Conservation (phyloP, 495 filamentous ascomycete species). For the Penicillium bialowiezense region DNA sequence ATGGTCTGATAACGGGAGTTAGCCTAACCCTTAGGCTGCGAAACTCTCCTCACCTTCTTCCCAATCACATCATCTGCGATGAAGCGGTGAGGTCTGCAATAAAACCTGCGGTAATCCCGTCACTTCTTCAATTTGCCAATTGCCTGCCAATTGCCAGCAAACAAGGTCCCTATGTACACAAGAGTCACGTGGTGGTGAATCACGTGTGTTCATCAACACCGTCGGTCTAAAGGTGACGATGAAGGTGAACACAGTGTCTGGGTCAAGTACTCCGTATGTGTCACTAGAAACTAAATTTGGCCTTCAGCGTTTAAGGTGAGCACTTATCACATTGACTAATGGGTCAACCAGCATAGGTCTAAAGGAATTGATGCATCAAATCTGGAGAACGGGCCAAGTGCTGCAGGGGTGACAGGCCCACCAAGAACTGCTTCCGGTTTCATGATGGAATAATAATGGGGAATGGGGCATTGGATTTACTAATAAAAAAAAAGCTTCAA, state of each 20-base stretch:
- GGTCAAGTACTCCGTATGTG: no score
- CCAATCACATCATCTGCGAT: slow-evolving; percentile 20
- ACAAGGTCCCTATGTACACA: background rate
- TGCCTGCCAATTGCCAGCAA: background rate
- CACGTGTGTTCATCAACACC: no score
- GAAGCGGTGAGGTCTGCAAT: slow-evolving; percentile 19
- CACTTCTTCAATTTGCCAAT: background rate
- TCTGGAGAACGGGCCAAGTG: slow-evolving; percentile 2
- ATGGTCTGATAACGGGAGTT: slow-evolving; percentile 1
- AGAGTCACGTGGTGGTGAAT: background rate
- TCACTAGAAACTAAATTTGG: no score
- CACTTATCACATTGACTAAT: background rate
- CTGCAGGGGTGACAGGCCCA: slow-evolving; percentile 10
- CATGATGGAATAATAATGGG: background rate
- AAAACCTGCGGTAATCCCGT: background rate
- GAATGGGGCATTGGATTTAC: background rate
- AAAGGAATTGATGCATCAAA: background rate
- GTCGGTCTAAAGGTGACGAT: no score
- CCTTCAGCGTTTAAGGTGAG: no score
- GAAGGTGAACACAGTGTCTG: no score
- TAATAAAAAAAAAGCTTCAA: background rate
- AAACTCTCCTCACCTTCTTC: background rate
- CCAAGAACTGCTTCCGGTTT: slow-evolving; percentile 5
- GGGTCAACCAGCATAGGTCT: background rate
- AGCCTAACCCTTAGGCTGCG: background rate